A percentile compares a stretch with the other conserved stretches of the same genome.
Evolutionary conservation across 257 asterid genomes (phyloP).

Genomic region (Schizonepeta tenuifolia): DNA sequence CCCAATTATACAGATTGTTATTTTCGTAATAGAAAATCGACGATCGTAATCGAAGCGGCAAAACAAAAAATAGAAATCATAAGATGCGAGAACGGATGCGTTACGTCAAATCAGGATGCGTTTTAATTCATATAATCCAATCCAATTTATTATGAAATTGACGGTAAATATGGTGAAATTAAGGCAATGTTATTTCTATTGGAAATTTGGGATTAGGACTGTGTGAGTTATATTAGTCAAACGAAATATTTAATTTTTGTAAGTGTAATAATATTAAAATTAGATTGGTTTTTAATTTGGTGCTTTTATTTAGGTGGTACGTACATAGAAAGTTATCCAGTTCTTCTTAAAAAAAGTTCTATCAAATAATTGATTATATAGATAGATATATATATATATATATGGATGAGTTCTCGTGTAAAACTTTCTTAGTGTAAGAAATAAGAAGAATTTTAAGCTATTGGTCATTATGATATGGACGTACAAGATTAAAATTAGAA

Average conservation of each 20-base stretch:
- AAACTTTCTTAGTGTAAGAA: no score
- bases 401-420: no score
- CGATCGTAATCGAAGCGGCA: conserved; percentile 1
- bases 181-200: conserved; percentile 4
- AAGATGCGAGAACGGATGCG: conserved; percentile 17
- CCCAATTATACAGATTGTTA: neutral
- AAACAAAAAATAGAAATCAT: neutral
- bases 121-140: neutral
- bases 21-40: neutral
- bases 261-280: neutral
- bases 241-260: neutral
- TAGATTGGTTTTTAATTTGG: neutral
- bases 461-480: no score
- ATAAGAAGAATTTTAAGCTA: no score
- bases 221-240: neutral
- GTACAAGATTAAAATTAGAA: no score
- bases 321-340: neutral
- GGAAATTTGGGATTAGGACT: neutral
- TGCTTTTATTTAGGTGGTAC: no score
- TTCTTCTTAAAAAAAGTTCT: no score
- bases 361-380: no score
- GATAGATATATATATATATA: no score
- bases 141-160: neutral
- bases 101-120: neutral
- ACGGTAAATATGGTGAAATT: conserved; percentile 9